A percentile compares a stretch with the other conserved stretches of the same genome.
Evolutionary conservation across 2,329 filamentous ascomycete genomes (phyloP).

Genomic region (Elsinoe arachidis): DNA sequence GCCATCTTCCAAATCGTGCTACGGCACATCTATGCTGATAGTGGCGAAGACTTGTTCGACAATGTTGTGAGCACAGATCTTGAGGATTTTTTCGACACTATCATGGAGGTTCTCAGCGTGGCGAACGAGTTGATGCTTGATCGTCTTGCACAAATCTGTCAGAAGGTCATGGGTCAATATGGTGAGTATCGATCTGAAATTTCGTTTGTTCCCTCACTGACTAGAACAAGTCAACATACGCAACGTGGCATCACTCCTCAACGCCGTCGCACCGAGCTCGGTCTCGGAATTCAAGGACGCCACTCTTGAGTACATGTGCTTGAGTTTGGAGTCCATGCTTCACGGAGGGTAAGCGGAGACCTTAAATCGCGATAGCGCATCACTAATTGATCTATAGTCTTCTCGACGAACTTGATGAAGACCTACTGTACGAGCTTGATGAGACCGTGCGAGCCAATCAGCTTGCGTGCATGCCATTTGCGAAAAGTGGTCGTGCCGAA

Average conservation of each 20-base stretch:
- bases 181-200: constrained; percentile 32
- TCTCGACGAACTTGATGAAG: constrained; percentile 75
- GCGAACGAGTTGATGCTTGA: constrained; percentile 96
- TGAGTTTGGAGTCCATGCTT: constrained; percentile 85
- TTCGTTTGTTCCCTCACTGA: constrained; percentile 19
- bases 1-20: constrained; percentile 71
- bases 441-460: constrained; percentile 75
- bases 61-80: constrained; percentile 60
- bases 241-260: constrained; percentile 78
- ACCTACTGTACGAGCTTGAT: constrained; percentile 74
- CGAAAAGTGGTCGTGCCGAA: constrained; percentile 66
- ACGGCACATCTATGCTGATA: constrained; percentile 73
- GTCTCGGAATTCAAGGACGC: constrained; percentile 80
- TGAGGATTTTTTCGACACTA: constrained; percentile 79
- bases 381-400: constrained; percentile 38
- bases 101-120: constrained; percentile 81
- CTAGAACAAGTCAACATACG: constrained; percentile 57
- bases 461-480: constrained; percentile 64
- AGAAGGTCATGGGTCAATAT: constrained; percentile 72
- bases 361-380: constrained; percentile 12
- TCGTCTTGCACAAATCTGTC: constrained; percentile 79
- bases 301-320: constrained; percentile 79
- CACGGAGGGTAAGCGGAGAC: constrained; percentile 59
- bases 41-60: constrained; percentile 73
- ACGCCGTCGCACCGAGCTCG: constrained; percentile 74